Base-by-base conservation (phyloP, 164 flowering plant species). In the Nymphaea thermarum region DNA sequence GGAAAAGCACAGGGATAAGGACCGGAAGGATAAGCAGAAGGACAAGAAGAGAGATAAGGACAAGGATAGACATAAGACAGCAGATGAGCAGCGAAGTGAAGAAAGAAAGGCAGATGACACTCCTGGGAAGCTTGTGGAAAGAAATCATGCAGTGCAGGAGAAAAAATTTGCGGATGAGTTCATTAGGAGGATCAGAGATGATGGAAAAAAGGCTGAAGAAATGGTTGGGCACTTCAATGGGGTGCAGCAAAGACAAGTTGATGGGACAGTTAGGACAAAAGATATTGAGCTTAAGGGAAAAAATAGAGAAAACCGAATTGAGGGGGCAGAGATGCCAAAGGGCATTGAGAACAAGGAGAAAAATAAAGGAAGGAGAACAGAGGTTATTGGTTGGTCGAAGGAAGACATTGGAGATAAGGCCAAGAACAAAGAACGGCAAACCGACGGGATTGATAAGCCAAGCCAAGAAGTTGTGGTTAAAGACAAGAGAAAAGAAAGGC, bases 41-140 rank as follows among this genome's bases (percentile, higher is more conserved):
- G 90, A 85, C 68, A 85, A 81, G 74, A 79, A 81, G 80, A 84
- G 82, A 70, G 85, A 87, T 61, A 83, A 72, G 75, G 83, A 80
- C 11, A 82, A 75, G 51, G 79, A 74, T 36, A 76, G 71, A 62
- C 70, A 47, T 60, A 65, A 44, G 63, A 70, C 67, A 65, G 64
- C 73, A n/a, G 76, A 71, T 68, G 80, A 66, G 43, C 72, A 67
- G 72, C 64, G 66, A 65, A 42, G 43, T 74, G 78, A 66, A 68
- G 73, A 59, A 60, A 70, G 45, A 61, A 44, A 65, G 15, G 75
- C 65, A 18, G 63, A 51, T 53, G 11, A 64, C 18, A 64, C 65
- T 76, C 73, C 67, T 42, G 67, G 64, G 68, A 78, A 75, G 68
- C 43, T 64, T 65, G 72, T 42, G 43, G 65, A 69, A 53, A 67